Conservation (phyloP, 1,284 basidiomycete species). For the Microbotryum scabiosae region DNA sequence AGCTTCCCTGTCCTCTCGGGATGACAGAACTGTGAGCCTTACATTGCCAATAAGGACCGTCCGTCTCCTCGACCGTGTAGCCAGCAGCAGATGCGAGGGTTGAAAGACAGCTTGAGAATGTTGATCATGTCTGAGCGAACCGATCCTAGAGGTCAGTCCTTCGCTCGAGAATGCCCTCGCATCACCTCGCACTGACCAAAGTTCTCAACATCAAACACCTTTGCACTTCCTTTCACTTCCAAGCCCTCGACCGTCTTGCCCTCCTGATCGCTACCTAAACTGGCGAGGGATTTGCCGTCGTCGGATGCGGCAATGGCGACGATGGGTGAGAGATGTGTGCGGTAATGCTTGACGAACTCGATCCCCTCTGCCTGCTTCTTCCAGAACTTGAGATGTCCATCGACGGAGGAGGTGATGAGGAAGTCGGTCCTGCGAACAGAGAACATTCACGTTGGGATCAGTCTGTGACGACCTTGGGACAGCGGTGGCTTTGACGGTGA, state of each 20-base stretch:
- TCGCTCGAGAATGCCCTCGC: not conserved
- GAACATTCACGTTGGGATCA: not conserved
- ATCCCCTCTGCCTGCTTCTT: constrained; percentile 91
- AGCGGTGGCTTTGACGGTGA: not conserved
- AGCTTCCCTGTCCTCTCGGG: no score
- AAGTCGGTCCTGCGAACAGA: constrained; percentile 65
- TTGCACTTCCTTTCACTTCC: constrained; percentile 55
- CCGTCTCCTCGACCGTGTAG: constrained; percentile 81
- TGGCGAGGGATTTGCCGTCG: constrained; percentile 88
- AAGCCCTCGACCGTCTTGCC: constrained; percentile 54
- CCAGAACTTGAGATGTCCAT: constrained; percentile 96
- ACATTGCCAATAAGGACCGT: constrained; percentile 81
- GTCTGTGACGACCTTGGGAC: not conserved
- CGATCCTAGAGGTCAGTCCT: not conserved
- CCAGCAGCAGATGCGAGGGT: constrained; percentile 84
- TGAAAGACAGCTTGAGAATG: constrained; percentile 80
- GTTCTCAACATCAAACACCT: constrained; percentile 96
- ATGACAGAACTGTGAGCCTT: constrained; percentile 35
- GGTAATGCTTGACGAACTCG: constrained; percentile 81
- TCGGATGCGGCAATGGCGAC: constrained; percentile 75
- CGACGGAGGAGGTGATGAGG: constrained; percentile 84
- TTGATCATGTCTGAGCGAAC: constrained; percentile 83
- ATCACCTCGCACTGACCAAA: constrained; percentile 58
- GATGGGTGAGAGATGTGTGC: constrained; percentile 78
- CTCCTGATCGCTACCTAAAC: constrained; percentile 41